Evolutionary conservation across 495 filamentous ascomycete species (phyloP), one percentile per base, ranked within the genome.

Genomic region (Apodospora peruviana): DNA sequence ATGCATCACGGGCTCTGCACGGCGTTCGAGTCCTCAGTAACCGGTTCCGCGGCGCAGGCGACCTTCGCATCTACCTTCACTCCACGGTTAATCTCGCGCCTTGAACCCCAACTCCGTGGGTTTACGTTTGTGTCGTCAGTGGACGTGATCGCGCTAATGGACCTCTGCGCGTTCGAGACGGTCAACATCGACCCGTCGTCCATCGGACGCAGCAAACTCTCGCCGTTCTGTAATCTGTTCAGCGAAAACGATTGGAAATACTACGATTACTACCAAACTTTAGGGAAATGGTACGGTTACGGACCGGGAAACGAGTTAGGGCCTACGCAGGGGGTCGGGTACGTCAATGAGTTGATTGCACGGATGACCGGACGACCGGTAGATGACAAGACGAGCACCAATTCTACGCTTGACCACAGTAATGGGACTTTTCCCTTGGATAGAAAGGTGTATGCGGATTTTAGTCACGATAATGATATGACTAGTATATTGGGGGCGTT

Each of bases 381-480:
- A n/a, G 57, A 69, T 0, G 86, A 91, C 57, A 52, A 79, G 23
- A 91, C 87, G 2, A 78, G 72, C 45, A 84, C 80, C 7, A 94
- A 95, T 55, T 69, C 62, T 11, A 91, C 89, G 0, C 73, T 94
- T 0, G 86, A 93, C 55, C 64, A 56, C 2, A 66, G 76, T 34
- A 58, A 66, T 2, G 51, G 49, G 10, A 87, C 84, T 0, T 95
- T 94, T 57, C 88, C 90, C 0, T 60, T 93, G 8, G 72, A 79
- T 36, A 64, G 68, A 16, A 66, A 45, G 20, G 62, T 93, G 3
- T 95, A 89, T 51, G 88, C 87, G 0, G 90, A 95, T 65, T 94
- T 95, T 60, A 84, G 82, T 18, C 90, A 95, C 58, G 90, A 95
- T 65, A 94, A 93, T 60, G 81, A 85, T 50, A 85, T 94, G 80